Evolutionary conservation across 2,329 filamentous ascomycete genomes (phyloP), one percentile per base, ranked within the genome.

Genomic region (Cyclaneusma minus): DNA sequence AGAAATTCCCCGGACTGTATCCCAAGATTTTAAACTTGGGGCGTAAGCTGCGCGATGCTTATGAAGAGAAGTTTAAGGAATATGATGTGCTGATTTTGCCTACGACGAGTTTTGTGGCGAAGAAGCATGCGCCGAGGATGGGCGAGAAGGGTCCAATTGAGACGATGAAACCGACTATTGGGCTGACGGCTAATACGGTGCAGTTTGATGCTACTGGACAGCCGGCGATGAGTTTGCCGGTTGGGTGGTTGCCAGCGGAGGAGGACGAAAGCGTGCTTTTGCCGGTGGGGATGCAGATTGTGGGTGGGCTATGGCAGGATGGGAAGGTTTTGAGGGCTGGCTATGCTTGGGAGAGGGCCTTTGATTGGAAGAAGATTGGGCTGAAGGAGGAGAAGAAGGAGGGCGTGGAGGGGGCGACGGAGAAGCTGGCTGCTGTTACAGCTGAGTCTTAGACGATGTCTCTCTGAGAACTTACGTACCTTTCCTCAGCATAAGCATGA

Each of bases 191-290:
- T 10, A 71, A 72, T 35, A 72, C 66, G 4, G 59, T 60, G 7
- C 52, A 59, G 3, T 70, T 70, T 42, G 64, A 70, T 36, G 52
- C 61, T 3, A 68, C 63, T 0, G 65, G 65, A 0, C 64, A 69
- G 34, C 64, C 66, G 0, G 66, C 62, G 0, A 39, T 70, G 34
- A 54, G 58, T 1, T 45, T 69, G 23, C 64, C 64, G 0, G 48
- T 63, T 17, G 64, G 64, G 0, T 54, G 58, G 36, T 45, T 56
- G 3, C 47, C 49, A 3, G 48, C 55, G 2, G 33, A 40, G 16
- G 50, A 60, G 19, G 52, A 56, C 7, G 28, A 39, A 6, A 35
- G 38, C 0, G 50, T 57, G 1, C 33, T 42, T 29, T 38, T 68
- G 12, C 64, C 63, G 0, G 60, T 67, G 1, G 60, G 64, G 1